phyloP scores from a whole-genome alignment of 257 asterid genomes.

The Salvia rosmarinus region DNA sequence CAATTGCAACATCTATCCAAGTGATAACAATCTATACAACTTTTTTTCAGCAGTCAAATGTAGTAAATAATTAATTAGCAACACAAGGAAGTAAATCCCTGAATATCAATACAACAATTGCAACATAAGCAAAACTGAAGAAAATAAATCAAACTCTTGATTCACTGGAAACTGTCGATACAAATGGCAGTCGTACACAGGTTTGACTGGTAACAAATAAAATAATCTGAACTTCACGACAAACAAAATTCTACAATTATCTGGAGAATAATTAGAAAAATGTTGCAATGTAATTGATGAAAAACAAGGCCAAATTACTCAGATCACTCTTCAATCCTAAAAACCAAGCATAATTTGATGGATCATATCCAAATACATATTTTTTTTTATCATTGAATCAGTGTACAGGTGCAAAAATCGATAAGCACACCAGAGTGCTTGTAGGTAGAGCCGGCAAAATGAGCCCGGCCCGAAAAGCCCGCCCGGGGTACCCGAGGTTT shows the following conservation, averaged over 20 bases:
- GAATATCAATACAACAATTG: background rate
- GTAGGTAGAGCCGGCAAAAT: too few relatives aligned
- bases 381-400: background rate
- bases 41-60: conserved; percentile 4
- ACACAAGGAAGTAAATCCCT: too few relatives aligned
- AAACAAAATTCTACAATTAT: too few relatives aligned
- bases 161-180: too few relatives aligned
- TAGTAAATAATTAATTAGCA: background rate
- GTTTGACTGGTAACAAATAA: too few relatives aligned
- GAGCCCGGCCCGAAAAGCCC: too few relatives aligned
- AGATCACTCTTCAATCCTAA: background rate
- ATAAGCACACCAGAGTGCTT: conserved; percentile 78
- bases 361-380: background rate
- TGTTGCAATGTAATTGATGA: too few relatives aligned
- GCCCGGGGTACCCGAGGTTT: too few relatives aligned
- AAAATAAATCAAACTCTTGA: too few relatives aligned
- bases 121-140: too few relatives aligned
- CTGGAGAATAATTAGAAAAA: too few relatives aligned
- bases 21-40: background rate
- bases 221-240: background rate
- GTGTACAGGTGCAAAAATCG: background rate
- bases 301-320: background rate
- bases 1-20: background rate
- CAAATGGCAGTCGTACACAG: too few relatives aligned
- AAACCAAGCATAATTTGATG: background rate